Evolutionary conservation across 345 rosid species (phyloP), one percentile per base, ranked within the genome.

Genomic region (Sisymbrium irio): DNA sequence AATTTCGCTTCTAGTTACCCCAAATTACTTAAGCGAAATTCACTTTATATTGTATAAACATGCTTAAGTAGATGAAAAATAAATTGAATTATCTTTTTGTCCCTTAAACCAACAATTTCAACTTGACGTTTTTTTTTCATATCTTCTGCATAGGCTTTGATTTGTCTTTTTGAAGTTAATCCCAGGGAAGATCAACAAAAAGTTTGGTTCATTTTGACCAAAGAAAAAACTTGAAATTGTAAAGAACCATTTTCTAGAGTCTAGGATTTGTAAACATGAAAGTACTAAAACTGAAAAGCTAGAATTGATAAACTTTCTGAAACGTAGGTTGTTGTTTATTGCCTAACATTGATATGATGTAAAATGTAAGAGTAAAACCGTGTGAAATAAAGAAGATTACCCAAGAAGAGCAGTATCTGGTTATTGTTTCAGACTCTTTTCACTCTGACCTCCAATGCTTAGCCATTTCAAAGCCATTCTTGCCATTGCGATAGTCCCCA

Each of bases 391-490:
- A 25, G 15, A n/a, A 39, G 17, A 27, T 54, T 27, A 11, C 28
- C 13, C 0, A 57, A 33, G 17, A 19, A 14, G 8, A 20, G n/a
- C 25, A 10, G 55, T 18, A 28, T 37, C 36, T 22, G 37, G 40
- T 3, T 22, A 22, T 22, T 22, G 25, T 22, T 22, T 22, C 25
- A 22, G 25, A 22, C 25, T 22, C 25, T 58, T 45, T 57, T 71
- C 51, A 72, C 25, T 62, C 20, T 62, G 69, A 62, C 41, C 45
- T 41, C 96, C 89, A 90, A 54, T 67, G n/a, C 83, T 76, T 77
- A 0, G 90, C 95, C 85, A 75, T 82, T 72, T 93, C 97, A 67
- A 93, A 93, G 9, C 97, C 97, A 67, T 93, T 93, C 75, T 74
- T 80, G 66, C 72, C 51, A 3, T 79, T 71, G 30, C 82, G 84